Evolutionary conservation across 192 early-diverging fungal species (phyloP), one percentile per base, ranked within the genome.

Genomic region (Coemansia sp.): DNA sequence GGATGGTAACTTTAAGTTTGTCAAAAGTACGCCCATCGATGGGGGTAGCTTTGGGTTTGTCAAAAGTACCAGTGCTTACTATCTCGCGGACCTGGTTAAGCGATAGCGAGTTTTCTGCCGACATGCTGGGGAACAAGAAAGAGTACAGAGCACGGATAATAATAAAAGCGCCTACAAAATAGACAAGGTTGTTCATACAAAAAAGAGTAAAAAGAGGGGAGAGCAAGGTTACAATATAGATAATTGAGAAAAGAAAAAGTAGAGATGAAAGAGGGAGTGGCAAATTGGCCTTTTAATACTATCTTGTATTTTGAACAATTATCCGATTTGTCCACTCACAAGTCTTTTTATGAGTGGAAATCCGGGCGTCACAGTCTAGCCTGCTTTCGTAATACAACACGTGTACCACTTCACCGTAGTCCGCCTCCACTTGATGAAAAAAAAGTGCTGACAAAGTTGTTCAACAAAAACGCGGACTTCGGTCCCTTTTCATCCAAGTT

Each of bases 111-210:
- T 62, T 62, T 66, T 70, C 64, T 44, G 49, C 62, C 7, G 70
- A 66, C 78, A 75, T 75, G 57, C 18, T 70, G 38, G 73, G 70
- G 22, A 55, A 70, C 7, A 80, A 41, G 20, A 61, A 63, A 24
- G 47, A 27, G 13, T 44, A 57, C 8, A 74, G 52, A 11, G 57
- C 18, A 13, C 69, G 69, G 39, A 73, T 44, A 9, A 61, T 20
- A 18, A 81, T 38, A 39, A 73, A 50, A 7, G 33, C 62, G 5
- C 38, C 38, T 5, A 62, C 40, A 68, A 73, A 20, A 34, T 64
- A 63, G 2, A 81, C 2, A 43, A 73, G 5, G 49, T 27, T 73
- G 41, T 62, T 70, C 71, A 68, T 68, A 62, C 64, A 70, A 31
- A 3, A 15, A 47, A 39, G 20, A 52, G 13, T 43, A 63, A 64